Conservation (phyloP, 2,329 filamentous ascomycete species). For the Fusarium pininemorale region DNA sequence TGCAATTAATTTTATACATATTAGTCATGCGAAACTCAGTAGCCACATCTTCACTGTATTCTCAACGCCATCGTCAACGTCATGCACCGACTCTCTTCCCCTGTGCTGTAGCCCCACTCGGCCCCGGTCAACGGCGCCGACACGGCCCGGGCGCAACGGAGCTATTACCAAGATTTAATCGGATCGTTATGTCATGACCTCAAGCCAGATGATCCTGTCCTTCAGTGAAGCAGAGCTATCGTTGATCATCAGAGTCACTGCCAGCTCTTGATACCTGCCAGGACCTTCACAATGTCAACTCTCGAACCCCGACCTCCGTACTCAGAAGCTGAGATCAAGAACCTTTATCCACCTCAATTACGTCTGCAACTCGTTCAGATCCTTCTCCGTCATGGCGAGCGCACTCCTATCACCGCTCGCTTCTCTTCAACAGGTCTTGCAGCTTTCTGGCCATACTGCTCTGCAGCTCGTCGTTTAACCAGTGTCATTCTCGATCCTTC, state of each 20-base stretch:
- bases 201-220: not conserved
- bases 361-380: slow-evolving; percentile 92
- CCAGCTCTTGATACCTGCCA: not conserved
- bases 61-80: slow-evolving; percentile 12
- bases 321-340: slow-evolving; percentile 78
- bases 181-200: slow-evolving; percentile 12
- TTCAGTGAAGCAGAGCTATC: not conserved
- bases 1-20: not conserved
- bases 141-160: slow-evolving; percentile 1
- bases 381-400: slow-evolving; percentile 80
- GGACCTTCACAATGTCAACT: slow-evolving; percentile 72
- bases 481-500: slow-evolving; percentile 58
- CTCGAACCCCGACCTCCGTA: slow-evolving; percentile 80
- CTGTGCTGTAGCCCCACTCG: slow-evolving; percentile 6
- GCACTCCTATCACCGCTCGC: slow-evolving; percentile 86
- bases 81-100: not conserved
- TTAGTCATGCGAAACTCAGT: not conserved
- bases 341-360: slow-evolving; percentile 82
- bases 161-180: not conserved
- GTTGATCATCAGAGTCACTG: not conserved
- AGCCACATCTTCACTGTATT: not conserved
- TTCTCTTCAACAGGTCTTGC: slow-evolving; percentile 81
- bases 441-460: slow-evolving; percentile 90
- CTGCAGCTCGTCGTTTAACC: slow-evolving; percentile 75
- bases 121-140: slow-evolving; percentile 26